A percentile compares a stretch with the other conserved stretches of the same genome.
phyloP scores from a whole-genome alignment of 106 monocot genomes.

The Hemerocallis citrina region DNA sequence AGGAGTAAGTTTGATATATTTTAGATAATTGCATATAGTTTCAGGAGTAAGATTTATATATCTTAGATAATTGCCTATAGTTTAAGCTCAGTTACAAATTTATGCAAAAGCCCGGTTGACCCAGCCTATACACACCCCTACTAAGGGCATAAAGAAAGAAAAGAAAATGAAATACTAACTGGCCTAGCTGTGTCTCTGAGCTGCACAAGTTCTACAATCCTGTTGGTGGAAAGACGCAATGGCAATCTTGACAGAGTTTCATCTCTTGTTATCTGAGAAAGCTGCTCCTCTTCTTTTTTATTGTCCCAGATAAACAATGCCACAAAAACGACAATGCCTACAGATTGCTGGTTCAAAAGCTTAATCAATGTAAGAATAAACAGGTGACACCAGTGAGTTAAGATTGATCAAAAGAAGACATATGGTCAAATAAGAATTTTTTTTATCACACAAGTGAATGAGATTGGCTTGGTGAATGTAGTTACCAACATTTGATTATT shows the following conservation, averaged over 20 bases:
- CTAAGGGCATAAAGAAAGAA: background rate
- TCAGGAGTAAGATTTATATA: too few relatives aligned
- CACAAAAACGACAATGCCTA: slow-evolving; percentile 84
- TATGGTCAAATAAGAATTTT: too few relatives aligned
- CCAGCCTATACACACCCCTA: too few relatives aligned
- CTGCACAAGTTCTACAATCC: slow-evolving; percentile 92
- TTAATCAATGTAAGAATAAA: slow-evolving; percentile 45
- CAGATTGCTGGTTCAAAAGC: slow-evolving; percentile 75
- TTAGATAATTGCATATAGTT: too few relatives aligned
- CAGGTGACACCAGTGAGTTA: background rate
- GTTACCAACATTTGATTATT: too few relatives aligned
- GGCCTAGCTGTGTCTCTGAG: slow-evolving; percentile 80
- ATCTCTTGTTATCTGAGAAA: slow-evolving; percentile 78
- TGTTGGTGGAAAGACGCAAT: slow-evolving; percentile 82
- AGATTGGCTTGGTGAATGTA: too few relatives aligned
- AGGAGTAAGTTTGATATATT: too few relatives aligned
- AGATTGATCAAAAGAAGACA: background rate
- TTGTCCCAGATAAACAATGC: slow-evolving; percentile 93
- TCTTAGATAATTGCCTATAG: too few relatives aligned
- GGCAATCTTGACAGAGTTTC: slow-evolving; percentile 96
- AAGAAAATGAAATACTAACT: slow-evolving; percentile 39
- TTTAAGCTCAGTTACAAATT: too few relatives aligned
- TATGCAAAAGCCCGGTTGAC: too few relatives aligned
- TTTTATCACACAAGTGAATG: too few relatives aligned
- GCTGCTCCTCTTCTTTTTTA: slow-evolving; percentile 91